These are phyloP conservation scores for Plasmodium vivax DNA, from an alignment of 169 alveolate species.

Conservation along the genomic window DNA sequence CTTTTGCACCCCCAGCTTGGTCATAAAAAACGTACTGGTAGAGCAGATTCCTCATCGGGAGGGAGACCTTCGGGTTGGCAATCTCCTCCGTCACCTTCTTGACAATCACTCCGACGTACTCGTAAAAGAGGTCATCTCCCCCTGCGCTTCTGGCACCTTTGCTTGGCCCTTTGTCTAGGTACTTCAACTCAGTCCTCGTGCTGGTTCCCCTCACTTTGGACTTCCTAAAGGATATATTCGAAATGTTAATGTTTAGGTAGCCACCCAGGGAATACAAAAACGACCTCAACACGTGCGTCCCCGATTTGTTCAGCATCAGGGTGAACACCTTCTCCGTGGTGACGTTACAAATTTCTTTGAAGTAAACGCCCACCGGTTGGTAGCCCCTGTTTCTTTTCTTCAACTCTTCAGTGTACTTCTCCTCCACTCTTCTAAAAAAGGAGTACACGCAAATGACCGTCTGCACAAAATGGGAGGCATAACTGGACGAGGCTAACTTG, in stretches of 20 bases:
- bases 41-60: slow-evolving; percentile 15
- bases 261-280: slow-evolving; percentile 69
- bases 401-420: slow-evolving; percentile 41
- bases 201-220: slow-evolving; percentile 38
- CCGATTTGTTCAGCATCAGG: slow-evolving; percentile 36
- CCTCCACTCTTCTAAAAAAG: slow-evolving; percentile 62
- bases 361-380: background rate
- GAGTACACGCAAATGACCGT: slow-evolving; percentile 25
- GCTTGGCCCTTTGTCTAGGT: background rate
- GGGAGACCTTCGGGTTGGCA: slow-evolving; percentile 31
- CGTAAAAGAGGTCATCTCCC: background rate
- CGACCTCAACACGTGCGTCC: slow-evolving; percentile 64
- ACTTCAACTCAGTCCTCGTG: slow-evolving; percentile 22
- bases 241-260: slow-evolving; percentile 29
- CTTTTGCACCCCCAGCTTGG: background rate
- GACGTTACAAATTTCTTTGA: slow-evolving; percentile 10
- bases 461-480: slow-evolving; percentile 69
- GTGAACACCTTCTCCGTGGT: slow-evolving; percentile 17
- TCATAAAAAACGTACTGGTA: slow-evolving; percentile 67
- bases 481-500: slow-evolving; percentile 7
- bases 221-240: slow-evolving; percentile 63
- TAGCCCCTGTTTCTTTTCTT: slow-evolving; percentile 14
- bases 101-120: slow-evolving; percentile 11
- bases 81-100: slow-evolving; percentile 41
- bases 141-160: background rate